Percentiles rank a stretch among this genome's conserved stretches.
Evolutionary conservation across 352 stramenopile species (phyloP).

Genomic region (Pythium dissimile): DNA sequence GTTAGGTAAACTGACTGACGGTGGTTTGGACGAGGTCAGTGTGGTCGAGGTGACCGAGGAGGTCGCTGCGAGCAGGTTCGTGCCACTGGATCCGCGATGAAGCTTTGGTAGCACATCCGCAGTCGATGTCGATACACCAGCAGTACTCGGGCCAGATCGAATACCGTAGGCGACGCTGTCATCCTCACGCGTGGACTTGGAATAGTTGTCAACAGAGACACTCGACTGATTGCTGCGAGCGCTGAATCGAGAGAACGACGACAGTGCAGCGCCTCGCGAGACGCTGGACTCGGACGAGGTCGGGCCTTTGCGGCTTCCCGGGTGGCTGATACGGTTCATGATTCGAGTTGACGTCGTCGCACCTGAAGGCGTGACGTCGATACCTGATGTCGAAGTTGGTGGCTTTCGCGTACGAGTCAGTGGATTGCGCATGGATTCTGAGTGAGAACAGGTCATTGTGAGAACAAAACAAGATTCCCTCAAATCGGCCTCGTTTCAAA

Average conservation of each 20-base stretch:
- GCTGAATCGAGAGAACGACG: constrained; percentile 47
- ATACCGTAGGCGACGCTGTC: not conserved
- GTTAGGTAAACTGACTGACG: not conserved
- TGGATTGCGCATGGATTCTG: constrained; percentile 34
- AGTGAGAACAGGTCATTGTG: not conserved
- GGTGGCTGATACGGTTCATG: constrained; percentile 32
- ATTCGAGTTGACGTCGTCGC: constrained; percentile 17
- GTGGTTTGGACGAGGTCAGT: constrained; percentile 4
- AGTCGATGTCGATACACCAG: not conserved
- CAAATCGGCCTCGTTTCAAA: too few species aligned
- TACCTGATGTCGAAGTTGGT: constrained; percentile 17
- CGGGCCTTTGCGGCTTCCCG: constrained; percentile 25
- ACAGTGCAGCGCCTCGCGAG: constrained; percentile 29
- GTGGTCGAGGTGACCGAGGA: not conserved
- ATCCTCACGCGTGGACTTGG: constrained; percentile 14
- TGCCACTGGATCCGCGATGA: constrained; percentile 8
- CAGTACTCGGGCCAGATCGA: not conserved
- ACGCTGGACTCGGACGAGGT: constrained; percentile 20
- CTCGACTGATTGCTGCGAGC: constrained; percentile 26
- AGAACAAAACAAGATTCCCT: too few species aligned
- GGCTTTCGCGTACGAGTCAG: constrained; percentile 36
- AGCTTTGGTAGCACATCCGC: constrained; percentile 6
- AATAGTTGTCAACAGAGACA: constrained; percentile 12
- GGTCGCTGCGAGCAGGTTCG: constrained; percentile 6
- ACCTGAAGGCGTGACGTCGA: constrained; percentile 24